Conservation (phyloP, 1,284 basidiomycete species). For the Malassezia psittaci region DNA sequence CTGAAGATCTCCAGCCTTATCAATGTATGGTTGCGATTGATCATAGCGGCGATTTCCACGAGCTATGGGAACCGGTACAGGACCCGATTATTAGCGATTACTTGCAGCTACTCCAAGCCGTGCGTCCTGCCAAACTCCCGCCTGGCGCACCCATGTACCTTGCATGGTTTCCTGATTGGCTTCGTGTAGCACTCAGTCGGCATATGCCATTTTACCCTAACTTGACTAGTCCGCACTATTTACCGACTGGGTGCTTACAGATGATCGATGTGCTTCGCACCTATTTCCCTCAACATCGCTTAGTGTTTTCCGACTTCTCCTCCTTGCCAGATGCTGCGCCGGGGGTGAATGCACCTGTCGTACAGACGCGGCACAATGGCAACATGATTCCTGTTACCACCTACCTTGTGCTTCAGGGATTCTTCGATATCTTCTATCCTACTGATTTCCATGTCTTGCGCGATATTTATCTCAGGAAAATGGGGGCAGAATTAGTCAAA, state of each 20-base stretch:
- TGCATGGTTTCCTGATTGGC: constrained; percentile 55
- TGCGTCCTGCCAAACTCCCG: not conserved
- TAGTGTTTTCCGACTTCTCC: constrained; percentile 86
- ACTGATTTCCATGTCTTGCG: constrained; percentile 71
- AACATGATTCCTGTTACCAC: constrained; percentile 72
- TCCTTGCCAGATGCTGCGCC: constrained; percentile 71
- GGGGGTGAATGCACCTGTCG: constrained; percentile 82
- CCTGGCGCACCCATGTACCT: constrained; percentile 53
- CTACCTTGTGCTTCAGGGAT: constrained; percentile 84
- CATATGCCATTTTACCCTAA: constrained; percentile 66
- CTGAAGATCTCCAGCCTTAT: constrained; percentile 61
- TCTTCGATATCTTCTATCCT: constrained; percentile 98
- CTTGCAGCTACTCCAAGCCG: constrained; percentile 30
- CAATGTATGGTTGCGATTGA: constrained; percentile 78
- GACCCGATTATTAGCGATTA: constrained; percentile 73
- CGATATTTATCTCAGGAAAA: constrained; percentile 25
- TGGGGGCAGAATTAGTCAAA: constrained; percentile 21
- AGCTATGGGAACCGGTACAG: constrained; percentile 70
- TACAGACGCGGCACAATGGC: constrained; percentile 79
- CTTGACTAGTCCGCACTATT: constrained; percentile 74
- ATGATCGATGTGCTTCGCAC: constrained; percentile 72
- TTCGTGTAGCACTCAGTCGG: constrained; percentile 20
- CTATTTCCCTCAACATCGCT: constrained; percentile 78
- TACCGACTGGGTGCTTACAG: constrained; percentile 81
- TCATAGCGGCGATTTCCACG: constrained; percentile 69